Evolutionary conservation across 345 rosid genomes (phyloP).

Genomic region (Eutrema yunnanense): DNA sequence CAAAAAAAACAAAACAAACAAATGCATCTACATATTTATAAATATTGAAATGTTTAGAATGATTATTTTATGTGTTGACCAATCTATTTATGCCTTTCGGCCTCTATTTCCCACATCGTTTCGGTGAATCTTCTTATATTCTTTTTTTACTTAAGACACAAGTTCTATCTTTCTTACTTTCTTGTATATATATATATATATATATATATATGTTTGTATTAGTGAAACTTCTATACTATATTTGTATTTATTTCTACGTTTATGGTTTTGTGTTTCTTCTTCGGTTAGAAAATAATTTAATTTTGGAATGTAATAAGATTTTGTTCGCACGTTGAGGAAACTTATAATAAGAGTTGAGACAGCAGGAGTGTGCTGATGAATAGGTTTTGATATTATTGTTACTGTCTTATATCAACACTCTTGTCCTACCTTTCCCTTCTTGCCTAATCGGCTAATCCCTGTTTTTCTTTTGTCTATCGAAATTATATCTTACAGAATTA

Average conservation of each 20-base stretch:
- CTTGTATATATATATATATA: neutral
- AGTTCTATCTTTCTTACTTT: neutral
- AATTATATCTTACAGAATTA: neutral
- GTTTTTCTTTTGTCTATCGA: conserved; percentile 15
- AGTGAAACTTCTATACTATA: neutral
- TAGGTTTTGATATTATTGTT: conserved; percentile 22
- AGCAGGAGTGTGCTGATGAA: conserved; percentile 22
- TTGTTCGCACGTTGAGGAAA: conserved; percentile 10
- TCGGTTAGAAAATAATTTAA: neutral
- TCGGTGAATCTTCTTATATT: neutral
- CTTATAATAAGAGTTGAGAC: conserved; percentile 19
- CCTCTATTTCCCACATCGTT: neutral
- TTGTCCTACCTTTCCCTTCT: conserved; percentile 22
- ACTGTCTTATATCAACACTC: conserved; percentile 26
- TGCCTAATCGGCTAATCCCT: conserved; percentile 20
- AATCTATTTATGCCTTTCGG: conserved; percentile 12
- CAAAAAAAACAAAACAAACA: no score
- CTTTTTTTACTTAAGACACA: neutral
- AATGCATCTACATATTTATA: neutral
- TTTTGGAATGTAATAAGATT: neutral
- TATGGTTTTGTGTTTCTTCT: neutral
- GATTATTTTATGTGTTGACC: neutral
- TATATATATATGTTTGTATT: neutral
- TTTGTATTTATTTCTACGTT: neutral
- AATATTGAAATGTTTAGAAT: neutral